Evolutionary conservation across 371 early-diverging fungal genomes (phyloP), one percentile per base, ranked within the genome.

Genomic region (Rhizopus arrhizus): DNA sequence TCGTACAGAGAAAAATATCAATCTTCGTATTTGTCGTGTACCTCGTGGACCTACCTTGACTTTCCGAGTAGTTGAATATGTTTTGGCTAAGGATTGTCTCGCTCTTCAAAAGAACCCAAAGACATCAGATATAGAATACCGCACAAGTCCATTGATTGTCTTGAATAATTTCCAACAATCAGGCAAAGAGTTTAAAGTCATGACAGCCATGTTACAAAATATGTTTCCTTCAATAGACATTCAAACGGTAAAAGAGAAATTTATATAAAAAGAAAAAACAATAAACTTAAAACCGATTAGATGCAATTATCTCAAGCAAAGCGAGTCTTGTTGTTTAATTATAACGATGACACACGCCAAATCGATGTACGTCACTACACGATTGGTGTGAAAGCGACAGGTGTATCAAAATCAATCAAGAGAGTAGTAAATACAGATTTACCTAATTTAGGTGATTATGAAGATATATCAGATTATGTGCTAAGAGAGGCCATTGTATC

Each of bases 221-320:
- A 85, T 98, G 89, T 95, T 96, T 64, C 97, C 98, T 0, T 74
- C 97, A 3, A 93, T 98, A 62, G 93, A 95, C 77, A 91, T 96
- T 29, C 88, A 91, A 62, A 92, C 85, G 36, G 91, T 91, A 80
- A 69, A 73, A 55, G 8, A n/a, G 51, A 32, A 12, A 11, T 28
- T 31, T 59, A 3, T n/a, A 49, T 16, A 32, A 29, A 28, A 5
- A 15, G 9, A 22, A n/a, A 10, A 4, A 5, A 2, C 22, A 22
- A 22, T 22, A 22, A 22, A 0, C 46, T 45, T 8, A 45, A 9
- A 9, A 22, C 22, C 2, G 22, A 22, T 10, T 65, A 93, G 85
- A 93, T 97, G 89, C 87, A 89, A 76, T 73, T 97, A 52, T 71
- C 91, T 1, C 93, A 95, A 33, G 91, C 93, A 31, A 85, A 93